These are phyloP conservation scores for Aspergillus nanangensis DNA, from an alignment of 495 filamentous ascomycete species.

Conservation along the genomic window DNA sequence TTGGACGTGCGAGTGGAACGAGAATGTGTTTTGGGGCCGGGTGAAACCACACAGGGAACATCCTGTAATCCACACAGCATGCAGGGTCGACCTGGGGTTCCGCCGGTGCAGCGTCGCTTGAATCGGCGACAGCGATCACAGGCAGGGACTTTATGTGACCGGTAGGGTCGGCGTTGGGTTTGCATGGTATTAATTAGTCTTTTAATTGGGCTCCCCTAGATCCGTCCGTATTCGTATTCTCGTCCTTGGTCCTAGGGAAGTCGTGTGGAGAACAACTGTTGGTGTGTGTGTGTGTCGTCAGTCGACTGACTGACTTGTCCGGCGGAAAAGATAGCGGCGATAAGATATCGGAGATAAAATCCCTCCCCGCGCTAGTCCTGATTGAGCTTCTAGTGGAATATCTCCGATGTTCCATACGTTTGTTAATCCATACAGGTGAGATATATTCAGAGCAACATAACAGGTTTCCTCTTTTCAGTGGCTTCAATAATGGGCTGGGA, in stretches of 20 bases:
- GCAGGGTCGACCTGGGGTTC: slow-evolving; percentile 17
- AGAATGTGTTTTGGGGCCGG: slow-evolving; percentile 1
- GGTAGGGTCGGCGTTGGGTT: slow-evolving; percentile 18
- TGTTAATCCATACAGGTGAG: too few relatives aligned
- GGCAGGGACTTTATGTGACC: slow-evolving; percentile 28
- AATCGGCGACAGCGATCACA: slow-evolving; percentile 26
- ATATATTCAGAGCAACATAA: too few relatives aligned
- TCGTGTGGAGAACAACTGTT: background rate
- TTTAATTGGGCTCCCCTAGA: too few relatives aligned
- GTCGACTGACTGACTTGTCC: too few relatives aligned
- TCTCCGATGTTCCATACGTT: too few relatives aligned
- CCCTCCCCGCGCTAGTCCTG: too few relatives aligned
- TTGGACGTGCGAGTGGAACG: slow-evolving; percentile 1
- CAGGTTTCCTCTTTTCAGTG: too few relatives aligned
- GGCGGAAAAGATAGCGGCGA: slow-evolving; percentile 6
- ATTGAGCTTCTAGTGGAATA: too few relatives aligned
- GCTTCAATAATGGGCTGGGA: too few relatives aligned
- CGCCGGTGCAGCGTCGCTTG: slow-evolving; percentile 23
- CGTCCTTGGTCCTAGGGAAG: background rate
- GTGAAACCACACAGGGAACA: slow-evolving; percentile 9
- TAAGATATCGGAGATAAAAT: slow-evolving; percentile 1
- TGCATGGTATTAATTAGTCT: slow-evolving; percentile 1
- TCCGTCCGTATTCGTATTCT: background rate
- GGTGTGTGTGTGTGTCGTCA: too few relatives aligned
- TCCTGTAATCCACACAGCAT: slow-evolving; percentile 20